Base-by-base conservation (phyloP, 129 eudicot genomes). In the Lactuca sativa region DNA sequence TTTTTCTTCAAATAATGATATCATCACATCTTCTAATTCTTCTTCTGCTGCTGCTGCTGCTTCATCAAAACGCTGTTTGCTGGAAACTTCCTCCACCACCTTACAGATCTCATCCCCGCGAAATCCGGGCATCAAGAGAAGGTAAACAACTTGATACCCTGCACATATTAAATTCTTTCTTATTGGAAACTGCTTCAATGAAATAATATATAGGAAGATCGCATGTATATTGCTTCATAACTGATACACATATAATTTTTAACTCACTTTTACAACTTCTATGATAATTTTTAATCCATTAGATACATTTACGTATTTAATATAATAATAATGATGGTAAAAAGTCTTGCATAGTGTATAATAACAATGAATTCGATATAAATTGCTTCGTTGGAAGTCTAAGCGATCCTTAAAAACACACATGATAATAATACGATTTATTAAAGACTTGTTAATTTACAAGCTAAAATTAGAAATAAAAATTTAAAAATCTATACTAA, bases 81-180 rank as follows among this genome's bases (percentile, higher is more conserved):
- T 73, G 64, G 93, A 84, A 62, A 81, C 66, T 74, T 74, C 72
- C 43, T 12, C 78, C 72, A 51, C 69, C 70, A 70, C 77, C 33
- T 38, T 85, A 61, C 96, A 91, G 97, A 91, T 91, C 93, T 84
- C 97, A 17, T 82, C 96, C 61, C 93, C 93, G 86, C 85, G 89
- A 84, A 91, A 88, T 82, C 81, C 96, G 88, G 96, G 86, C 73
- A 88, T 88, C 83, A 91, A 88, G 70, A 74, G 97, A 91, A 91
- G 97, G 97, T 91, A 72, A 67, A 72, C 64, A 52, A 51, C 55
- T 60, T 13, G 36, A 64, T 56, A 55, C 48, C 77, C 34, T 52
- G 52, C 62, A 60, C 16, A 13, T 67, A 58, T 67, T 16, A 44
- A 53, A 41, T 41, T 64, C 44, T 75, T 71, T 54, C 38, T 68